Evolutionary conservation across 176 grass and related monocot genomes (phyloP), one percentile per base, ranked within the genome.

Genomic region (Puya raimondii): DNA sequence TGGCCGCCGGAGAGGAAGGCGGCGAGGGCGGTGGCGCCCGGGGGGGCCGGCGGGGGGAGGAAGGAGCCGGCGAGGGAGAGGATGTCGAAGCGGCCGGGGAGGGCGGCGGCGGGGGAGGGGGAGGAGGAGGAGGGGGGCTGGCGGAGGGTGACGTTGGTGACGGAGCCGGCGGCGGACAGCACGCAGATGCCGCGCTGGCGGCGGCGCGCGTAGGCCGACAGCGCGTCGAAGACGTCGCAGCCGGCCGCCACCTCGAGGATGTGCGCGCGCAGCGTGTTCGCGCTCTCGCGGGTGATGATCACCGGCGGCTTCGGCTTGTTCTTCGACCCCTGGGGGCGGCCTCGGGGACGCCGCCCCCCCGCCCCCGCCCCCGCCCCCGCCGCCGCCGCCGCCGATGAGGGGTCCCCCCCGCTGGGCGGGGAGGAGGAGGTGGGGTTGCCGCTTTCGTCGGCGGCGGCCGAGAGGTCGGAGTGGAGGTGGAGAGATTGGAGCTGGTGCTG

Each of bases 261-360:
- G 75, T 99, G 95, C 0, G 90, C 81, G 3, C 89, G 75, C 0
- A 99, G 95, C 64, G 90, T 85, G 82, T 99, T 99, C 12, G 90
- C 87, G 72, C 95, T 93, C 78, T 99, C 95, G 29, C 95, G 72
- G 16, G 90, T 99, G 69, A 99, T 94, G 87, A 99, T 99, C 74
- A 99, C 90, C 9, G 95, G 95, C 2, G 95, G 87, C 74, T 91
- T 99, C 10, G 90, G 95, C 81, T 94, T 99, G 90, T 99, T 99
- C 82, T 94, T 99, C 47, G 95, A 99, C 0, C 95, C 95, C 12
- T 84, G 63, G 0, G 95, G 95, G 0, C 94, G 87, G 64, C 95
- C 95, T 4, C 95, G 87, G 1, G 94, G 95, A 1, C 95, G 86
- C 15, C 89, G 84, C 0, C 48, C 81, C 83, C 2, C 84, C 48